A percentile compares a stretch with the other conserved stretches of the same genome.
Conservation (phyloP, 2,329 filamentous ascomycete species). For the Penicillium capsulatum region DNA sequence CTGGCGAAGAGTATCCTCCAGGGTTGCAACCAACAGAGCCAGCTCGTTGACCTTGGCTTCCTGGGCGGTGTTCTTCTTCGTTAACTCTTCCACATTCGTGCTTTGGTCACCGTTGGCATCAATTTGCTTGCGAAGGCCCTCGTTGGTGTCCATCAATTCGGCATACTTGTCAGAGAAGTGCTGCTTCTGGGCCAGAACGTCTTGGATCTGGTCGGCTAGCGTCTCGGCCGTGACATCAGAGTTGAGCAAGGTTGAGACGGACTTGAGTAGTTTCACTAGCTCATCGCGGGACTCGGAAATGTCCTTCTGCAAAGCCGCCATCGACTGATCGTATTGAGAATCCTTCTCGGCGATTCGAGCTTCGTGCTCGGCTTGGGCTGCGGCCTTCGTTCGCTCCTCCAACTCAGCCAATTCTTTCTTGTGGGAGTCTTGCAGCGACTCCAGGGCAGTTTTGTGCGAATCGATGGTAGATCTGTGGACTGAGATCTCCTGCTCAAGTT, state of each 20-base stretch:
- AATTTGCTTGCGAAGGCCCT: conserved; percentile 37
- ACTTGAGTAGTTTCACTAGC: conserved; percentile 60
- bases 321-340: conserved; percentile 54
- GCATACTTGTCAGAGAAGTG: conserved; percentile 42
- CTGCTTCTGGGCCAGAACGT: conserved; percentile 41
- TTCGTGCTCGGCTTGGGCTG: conserved; percentile 36
- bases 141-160: conserved; percentile 40
- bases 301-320: conserved; percentile 59
- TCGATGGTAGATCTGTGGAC: conserved; percentile 54
- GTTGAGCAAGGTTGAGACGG: conserved; percentile 47
- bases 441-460: conserved; percentile 52
- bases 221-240: conserved; percentile 53
- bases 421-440: conserved; percentile 53
- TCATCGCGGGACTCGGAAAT: conserved; percentile 63
- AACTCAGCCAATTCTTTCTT: conserved; percentile 41
- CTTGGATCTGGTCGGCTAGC: conserved; percentile 63
- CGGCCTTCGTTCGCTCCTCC: conserved; percentile 35
- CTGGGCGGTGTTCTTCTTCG: conserved; percentile 47
- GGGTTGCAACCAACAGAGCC: conserved; percentile 44
- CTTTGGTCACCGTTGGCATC: conserved; percentile 36
- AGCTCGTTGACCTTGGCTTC: conserved; percentile 56
- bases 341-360: conserved; percentile 50
- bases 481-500: conserved; percentile 55
- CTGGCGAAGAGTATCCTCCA: conserved; percentile 44
- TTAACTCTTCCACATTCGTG: conserved; percentile 37